Evolutionary conservation across 164 flowering plant genomes (phyloP), one percentile per base, ranked within the genome.

Genomic region (Vitis labrusca): DNA sequence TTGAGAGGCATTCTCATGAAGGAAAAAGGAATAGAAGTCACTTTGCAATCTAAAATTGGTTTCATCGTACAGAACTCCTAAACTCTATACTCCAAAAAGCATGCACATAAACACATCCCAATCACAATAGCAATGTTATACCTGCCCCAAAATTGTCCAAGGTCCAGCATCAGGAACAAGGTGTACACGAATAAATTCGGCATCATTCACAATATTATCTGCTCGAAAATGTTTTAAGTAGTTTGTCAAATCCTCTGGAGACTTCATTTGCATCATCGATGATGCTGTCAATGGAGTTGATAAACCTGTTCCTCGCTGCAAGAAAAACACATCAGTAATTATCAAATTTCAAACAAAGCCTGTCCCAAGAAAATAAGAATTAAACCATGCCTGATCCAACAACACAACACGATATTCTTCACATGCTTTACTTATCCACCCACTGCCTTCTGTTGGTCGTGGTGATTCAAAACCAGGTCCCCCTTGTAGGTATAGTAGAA

Each of bases 251-350:
- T 89, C 78, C 66, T 81, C 74, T 9, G 89, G 81, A 52, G 93
- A 85, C 54, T 83, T 75, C n/a, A 93, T 57, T 83, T 95, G 99
- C 23, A 76, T 73, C 81, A 93, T 85, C 17, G 97, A 93, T 50
- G 98, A 91, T 62, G 83, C 52, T 11, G 98, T 85, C 75, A 93
- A 76, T 59, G 98, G 90, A 76, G 98, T 91, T 23, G 99, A 95
- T 78, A 90, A 79, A 66, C 99, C 99, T 59, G 99, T 95, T 78
- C 99, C 99, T 74, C 99, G 81, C 98, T 93, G 95, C 79, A 75
- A 74, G 27, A 68, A 23, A 73, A 65, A 55, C 17, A 71, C 53
- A 52, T 47, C 55, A 60, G 49, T 2, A 3, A 14, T 17, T 0
- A 8, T 12, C 11, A 17, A 15, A 54, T 59, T 9, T 14, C 37